phyloP scores from a whole-genome alignment of 805 yeast species.

The Blastobotrys parvus region DNA sequence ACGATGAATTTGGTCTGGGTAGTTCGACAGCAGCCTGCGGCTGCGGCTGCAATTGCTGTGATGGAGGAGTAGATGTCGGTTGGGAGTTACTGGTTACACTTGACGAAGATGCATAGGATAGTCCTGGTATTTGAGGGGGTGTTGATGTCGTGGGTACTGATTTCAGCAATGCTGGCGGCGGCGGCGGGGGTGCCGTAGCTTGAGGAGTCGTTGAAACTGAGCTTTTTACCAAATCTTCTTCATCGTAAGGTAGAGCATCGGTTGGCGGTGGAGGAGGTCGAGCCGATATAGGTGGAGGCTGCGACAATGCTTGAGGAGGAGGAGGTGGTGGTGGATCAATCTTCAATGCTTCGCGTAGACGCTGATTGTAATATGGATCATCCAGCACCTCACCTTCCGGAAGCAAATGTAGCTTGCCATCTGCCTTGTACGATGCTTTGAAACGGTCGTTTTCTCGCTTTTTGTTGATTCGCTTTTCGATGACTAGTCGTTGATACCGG shows the following conservation, averaged over 20 bases:
- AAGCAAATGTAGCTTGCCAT: conserved; percentile 6
- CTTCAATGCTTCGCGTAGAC: background rate
- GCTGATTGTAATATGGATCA: background rate
- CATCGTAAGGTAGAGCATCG: conserved; percentile 3
- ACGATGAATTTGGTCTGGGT: too few species aligned
- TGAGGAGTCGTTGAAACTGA: too few species aligned
- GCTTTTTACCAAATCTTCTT: background rate
- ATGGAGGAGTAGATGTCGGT: too few species aligned
- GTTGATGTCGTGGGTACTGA: too few species aligned
- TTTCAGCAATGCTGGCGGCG: too few species aligned
- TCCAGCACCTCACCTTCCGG: conserved; percentile 1
- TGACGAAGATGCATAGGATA: too few species aligned
- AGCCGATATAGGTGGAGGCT: too few species aligned
- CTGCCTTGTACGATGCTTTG: background rate
- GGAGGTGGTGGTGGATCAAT: background rate
- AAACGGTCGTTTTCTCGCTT: background rate
- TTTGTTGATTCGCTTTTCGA: conserved; percentile 6
- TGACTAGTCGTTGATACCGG: conserved; percentile 6
- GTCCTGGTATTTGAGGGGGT: too few species aligned
- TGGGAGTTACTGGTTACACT: too few species aligned
- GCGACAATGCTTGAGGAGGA: background rate
- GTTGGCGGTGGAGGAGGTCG: conserved; percentile 6
- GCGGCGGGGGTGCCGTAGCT: too few species aligned
- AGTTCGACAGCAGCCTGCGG: too few species aligned
- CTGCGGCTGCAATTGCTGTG: too few species aligned